Percentiles rank a stretch among this genome's conserved stretches.
Evolutionary conservation across 1,284 basidiomycete genomes (phyloP).

Genomic region (Rhizoctonia solani): DNA sequence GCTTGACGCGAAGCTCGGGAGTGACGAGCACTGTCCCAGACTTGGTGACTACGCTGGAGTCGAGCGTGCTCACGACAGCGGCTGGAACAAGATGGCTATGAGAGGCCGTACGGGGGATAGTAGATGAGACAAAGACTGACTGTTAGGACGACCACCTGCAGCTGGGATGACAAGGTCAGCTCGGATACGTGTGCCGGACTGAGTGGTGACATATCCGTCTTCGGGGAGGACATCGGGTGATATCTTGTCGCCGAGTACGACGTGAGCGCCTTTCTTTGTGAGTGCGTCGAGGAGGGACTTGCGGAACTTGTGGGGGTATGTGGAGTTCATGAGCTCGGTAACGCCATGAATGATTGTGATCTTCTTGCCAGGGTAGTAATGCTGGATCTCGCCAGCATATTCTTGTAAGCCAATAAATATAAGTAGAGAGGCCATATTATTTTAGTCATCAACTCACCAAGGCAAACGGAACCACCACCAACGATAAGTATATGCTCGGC

Average conservation of each 20-base stretch:
- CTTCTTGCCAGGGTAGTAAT: slow-evolving; percentile 58
- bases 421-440: slow-evolving; percentile 26
- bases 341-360: slow-evolving; percentile 67
- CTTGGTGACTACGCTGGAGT: not conserved
- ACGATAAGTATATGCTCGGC: slow-evolving; percentile 59
- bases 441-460: slow-evolving; percentile 51
- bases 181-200: slow-evolving; percentile 55
- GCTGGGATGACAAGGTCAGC: slow-evolving; percentile 55
- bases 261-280: slow-evolving; percentile 51
- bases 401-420: slow-evolving; percentile 44
- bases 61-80: slow-evolving; percentile 10
- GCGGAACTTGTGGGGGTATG: slow-evolving; percentile 62
- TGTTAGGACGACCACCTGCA: slow-evolving; percentile 13
- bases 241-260: slow-evolving; percentile 61
- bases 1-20: slow-evolving; percentile 36
- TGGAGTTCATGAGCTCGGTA: slow-evolving; percentile 56
- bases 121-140: not conserved
- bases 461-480: slow-evolving; percentile 66
- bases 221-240: slow-evolving; percentile 45
- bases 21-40: slow-evolving; percentile 32
- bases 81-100: not conserved
- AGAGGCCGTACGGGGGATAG: not conserved
- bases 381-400: slow-evolving; percentile 61
- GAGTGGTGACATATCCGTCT: slow-evolving; percentile 50
- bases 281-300: slow-evolving; percentile 52